Base-by-base conservation (phyloP, 2,329 filamentous ascomycete genomes). In the Cryoendolithus antarcticus region DNA sequence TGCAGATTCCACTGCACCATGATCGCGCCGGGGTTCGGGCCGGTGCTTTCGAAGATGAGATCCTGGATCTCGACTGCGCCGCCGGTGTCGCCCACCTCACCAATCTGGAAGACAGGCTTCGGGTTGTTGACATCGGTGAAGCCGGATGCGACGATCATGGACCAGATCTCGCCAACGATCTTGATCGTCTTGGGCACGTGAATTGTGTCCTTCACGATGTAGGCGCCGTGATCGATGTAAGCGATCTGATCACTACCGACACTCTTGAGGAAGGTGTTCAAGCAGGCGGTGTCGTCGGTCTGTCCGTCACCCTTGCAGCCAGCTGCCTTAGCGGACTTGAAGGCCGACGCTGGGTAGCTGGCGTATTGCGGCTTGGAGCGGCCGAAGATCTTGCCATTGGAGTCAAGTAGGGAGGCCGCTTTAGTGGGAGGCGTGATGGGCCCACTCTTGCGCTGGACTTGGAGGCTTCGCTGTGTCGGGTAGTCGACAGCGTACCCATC, bases 1-100 rank as follows among this genome's bases (percentile, higher is more conserved):
- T 75, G 76, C 32, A 94, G 68, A 63, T 95, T 95, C 82, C 86
- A 95, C 60, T 95, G 75, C 65, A 95, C 78, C 57, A 95, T 73
- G 54, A 94, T 85, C 15, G 86, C 89, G 48, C 89, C 89, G 0
- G 86, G 82, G 46, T 85, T 80, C 2, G 86, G 69, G 4, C 89
- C 89, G 49, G 77, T 74, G 28, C 86, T 94, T 61, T 85, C 76
- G 51, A 96, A 81, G 52, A 94, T 79, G 44, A 93, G 63, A 55
- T 95, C 89, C 35, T 78, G 82, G 55, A 95, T 89, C 64, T 95
- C 88, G 35, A 94, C 82, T 21, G 71, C 70, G 24, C 24, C 24
- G 46, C 88, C 89, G 34, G 72, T 69, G 47, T 93, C 82, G 37
- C 86, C 86, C 9, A 73, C 63, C 55, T 83, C 64, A 36, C 89